Evolutionary conservation across 2,329 filamentous ascomycete species (phyloP), one percentile per base, ranked within the genome.

Genomic region (Alternaria dauci): DNA sequence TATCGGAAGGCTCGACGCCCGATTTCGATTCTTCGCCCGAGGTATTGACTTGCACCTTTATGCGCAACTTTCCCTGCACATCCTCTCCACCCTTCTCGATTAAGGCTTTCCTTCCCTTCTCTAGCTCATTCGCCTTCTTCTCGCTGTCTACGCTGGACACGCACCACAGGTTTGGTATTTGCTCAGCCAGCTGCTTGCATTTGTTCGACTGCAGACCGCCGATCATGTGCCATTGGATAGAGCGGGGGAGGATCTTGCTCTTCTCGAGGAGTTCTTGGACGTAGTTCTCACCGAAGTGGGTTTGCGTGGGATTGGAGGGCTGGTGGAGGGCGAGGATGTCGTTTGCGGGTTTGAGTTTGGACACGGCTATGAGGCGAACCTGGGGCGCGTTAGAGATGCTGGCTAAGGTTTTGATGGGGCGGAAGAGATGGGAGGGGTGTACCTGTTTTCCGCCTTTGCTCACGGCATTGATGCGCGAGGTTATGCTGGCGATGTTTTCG

Each of bases 221-320:
- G 76, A 98, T 99, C 79, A 98, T 97, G 80, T 99, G 95, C 95
- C 95, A 99, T 71, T 86, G 86, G 67, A 99, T 91, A 34, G 85
- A 86, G 44, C 81, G 81, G 0, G 95, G 94, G 11, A 99, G 86
- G 20, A 97, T 77, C 36, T 86, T 85, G 1, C 93, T 90, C 80
- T 99, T 99, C 77, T 96, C 91, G 60, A 86, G 85, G 55, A 99
- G 86, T 79, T 99, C 95, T 71, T 85, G 82, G 36, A 81, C 79
- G 81, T 99, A 99, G 83, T 99, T 99, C 81, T 99, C 95, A 71
- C 95, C 95, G 78, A 98, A 98, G 81, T 99, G 92, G 18, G 84
- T 69, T 55, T 94, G 91, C 1, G 65, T 52, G 8, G 69, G 72
- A 8, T 65, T 61, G 25, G 68, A 28, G 0, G 83, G 79, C 70